phyloP scores from a whole-genome alignment of 2,329 filamentous ascomycete genomes.

The Aspergillus awamori region DNA sequence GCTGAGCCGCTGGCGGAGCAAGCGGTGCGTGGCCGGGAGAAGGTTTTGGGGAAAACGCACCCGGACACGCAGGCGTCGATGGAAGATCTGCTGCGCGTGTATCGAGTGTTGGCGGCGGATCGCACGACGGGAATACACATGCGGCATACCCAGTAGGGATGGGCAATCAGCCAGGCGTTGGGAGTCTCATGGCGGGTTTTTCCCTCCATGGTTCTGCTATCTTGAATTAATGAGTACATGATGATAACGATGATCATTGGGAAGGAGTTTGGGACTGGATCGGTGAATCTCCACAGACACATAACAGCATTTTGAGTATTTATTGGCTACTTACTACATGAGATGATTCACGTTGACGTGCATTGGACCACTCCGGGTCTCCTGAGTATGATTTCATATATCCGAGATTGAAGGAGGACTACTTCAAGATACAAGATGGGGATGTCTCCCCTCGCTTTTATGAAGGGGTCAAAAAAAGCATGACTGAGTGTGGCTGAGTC shows the following conservation, averaged over 20 bases:
- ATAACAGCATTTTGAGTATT: no score
- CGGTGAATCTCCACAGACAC: not conserved
- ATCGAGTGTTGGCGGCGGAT: constrained; percentile 9
- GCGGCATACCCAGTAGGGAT: not conserved
- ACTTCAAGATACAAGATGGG: not conserved
- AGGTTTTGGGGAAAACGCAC: constrained; percentile 10
- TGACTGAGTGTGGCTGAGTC: constrained; percentile 3
- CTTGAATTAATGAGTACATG: not conserved
- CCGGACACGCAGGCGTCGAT: constrained; percentile 8
- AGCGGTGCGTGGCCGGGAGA: constrained; percentile 5
- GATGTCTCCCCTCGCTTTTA: not conserved
- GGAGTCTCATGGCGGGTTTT: not conserved
- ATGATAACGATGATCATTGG: not conserved
- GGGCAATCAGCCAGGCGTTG: not conserved
- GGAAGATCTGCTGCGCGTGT: constrained; percentile 14
- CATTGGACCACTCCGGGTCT: no score
- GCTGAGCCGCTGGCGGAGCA: constrained; percentile 9
- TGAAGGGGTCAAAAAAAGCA: not conserved
- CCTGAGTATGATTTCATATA: no score
- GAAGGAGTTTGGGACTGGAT: not conserved
- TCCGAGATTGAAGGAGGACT: not conserved
- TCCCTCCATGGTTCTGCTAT: not conserved
- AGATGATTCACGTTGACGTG: not conserved
- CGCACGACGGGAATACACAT: not conserved
- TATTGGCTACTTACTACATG: not conserved